Evolutionary conservation across 495 filamentous ascomycete genomes (phyloP), one percentile per base, ranked within the genome.

Genomic region (Cetradonia linearis): DNA sequence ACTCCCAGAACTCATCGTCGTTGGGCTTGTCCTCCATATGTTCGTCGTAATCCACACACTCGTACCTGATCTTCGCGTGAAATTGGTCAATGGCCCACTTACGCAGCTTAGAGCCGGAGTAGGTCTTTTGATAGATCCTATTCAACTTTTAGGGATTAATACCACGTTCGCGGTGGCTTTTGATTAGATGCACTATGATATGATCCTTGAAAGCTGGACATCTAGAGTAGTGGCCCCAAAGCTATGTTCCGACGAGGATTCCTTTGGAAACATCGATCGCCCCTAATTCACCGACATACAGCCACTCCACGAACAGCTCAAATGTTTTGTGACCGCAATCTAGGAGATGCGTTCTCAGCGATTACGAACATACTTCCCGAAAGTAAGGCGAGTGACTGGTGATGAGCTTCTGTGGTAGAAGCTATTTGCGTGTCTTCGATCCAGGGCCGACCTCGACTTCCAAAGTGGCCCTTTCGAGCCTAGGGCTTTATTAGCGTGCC

Each of bases 91-190:
- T 23, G 7, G 28, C 50, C 50, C 50, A 36, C 4, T 36, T n/a
- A 7, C 18, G 50, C 28, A 54, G 28, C 31, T 54, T 34, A 4
- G 14, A 36, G 27, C 50, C 31, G n/a, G 31, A 6, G 3, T 14
- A 1, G 2, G 11, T 0, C 5, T 0, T 0, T 4, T n/a, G 8
- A 33, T 25, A 23, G 6, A 16, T n/a, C 16, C 5, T 16, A 7
- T 13, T 1, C 6, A 54, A 5, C 42, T 7, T 46, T 7, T 7
- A 16, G 5, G 42, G 42, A n/a, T 16, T 6, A 46, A 46, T 11
- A 46, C 14, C 14, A 20, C 18, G 11, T 36, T 23, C 0, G 20
- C 31, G 30, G 20, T 14, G n/a, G 31, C 2, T 31, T 54, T 6
- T 46, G 13, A 36, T 36, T 10, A 54, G 50, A 16, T 36, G 50